Conservation (phyloP, 2,329 filamentous ascomycete species). For the Torrubiellomyces zombiae region DNA sequence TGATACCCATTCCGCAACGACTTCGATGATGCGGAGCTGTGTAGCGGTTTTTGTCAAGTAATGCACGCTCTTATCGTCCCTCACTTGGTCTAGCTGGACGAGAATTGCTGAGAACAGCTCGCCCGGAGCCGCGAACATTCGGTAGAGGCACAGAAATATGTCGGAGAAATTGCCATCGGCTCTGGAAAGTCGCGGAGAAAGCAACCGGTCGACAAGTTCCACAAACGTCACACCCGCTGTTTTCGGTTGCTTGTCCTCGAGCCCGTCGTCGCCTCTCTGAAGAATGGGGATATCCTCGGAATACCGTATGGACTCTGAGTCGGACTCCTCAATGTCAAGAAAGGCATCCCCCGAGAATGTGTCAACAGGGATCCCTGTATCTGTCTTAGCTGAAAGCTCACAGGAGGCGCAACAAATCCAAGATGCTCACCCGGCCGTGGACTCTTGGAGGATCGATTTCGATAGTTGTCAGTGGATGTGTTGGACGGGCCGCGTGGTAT, state of each 20-base stretch:
- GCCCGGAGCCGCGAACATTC: slow-evolving; percentile 75
- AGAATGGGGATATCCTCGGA: slow-evolving; percentile 52
- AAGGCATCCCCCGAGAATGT: slow-evolving; percentile 35
- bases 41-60: slow-evolving; percentile 64
- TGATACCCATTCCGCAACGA: slow-evolving; percentile 78
- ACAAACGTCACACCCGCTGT: slow-evolving; percentile 41
- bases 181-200: slow-evolving; percentile 67
- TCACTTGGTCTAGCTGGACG: slow-evolving; percentile 53
- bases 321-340: slow-evolving; percentile 53
- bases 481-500: slow-evolving; percentile 33
- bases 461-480: slow-evolving; percentile 22
- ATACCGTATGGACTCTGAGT: slow-evolving; percentile 46
- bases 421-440: slow-evolving; percentile 13
- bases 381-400: slow-evolving; percentile 22
- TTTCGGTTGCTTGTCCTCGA: slow-evolving; percentile 33
- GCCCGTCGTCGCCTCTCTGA: slow-evolving; percentile 47
- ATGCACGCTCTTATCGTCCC: slow-evolving; percentile 47
- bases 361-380: slow-evolving; percentile 36
- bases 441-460: slow-evolving; percentile 15
- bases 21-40: slow-evolving; percentile 69
- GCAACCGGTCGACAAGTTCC: slow-evolving; percentile 72
- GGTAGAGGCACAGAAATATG: slow-evolving; percentile 82
- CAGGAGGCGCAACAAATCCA: no score
- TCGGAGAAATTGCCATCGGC: slow-evolving; percentile 78
- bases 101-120: slow-evolving; percentile 66